Percentiles rank a stretch among this genome's conserved stretches.
phyloP scores from a whole-genome alignment of 208 protist species.

The Angomonas ambiguus region DNA sequence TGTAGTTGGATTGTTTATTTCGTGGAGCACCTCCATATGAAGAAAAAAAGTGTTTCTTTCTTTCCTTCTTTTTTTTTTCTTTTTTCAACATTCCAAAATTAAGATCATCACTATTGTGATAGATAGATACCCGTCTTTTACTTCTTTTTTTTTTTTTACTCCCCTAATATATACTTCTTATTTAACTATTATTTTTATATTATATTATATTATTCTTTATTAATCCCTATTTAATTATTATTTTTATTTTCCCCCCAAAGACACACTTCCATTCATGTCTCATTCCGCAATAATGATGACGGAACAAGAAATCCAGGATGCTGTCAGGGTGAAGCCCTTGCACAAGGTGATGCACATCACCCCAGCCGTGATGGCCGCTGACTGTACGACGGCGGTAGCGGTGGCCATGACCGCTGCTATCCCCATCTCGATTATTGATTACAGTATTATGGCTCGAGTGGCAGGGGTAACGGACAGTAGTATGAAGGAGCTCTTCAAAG shows the following conservation, averaged over 20 bases:
- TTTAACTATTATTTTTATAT: neutral
- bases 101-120: neutral
- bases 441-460: slow-evolving; percentile 85
- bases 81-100: neutral
- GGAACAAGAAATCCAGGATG: slow-evolving; percentile 28
- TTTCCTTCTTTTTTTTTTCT: neutral
- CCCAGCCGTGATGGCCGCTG: slow-evolving; percentile 34
- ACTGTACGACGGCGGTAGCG: slow-evolving; percentile 55
- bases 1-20: too few relatives aligned
- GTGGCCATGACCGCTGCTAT: slow-evolving; percentile 70
- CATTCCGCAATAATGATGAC: slow-evolving; percentile 10
- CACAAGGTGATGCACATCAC: slow-evolving; percentile 63
- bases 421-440: slow-evolving; percentile 87
- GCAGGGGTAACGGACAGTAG: slow-evolving; percentile 73
- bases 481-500: slow-evolving; percentile 52
- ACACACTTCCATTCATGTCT: neutral
- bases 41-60: neutral
- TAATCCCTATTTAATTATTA: neutral
- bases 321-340: slow-evolving; percentile 18
- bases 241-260: neutral
- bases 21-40: neutral
- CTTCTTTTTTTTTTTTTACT: neutral
- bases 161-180: neutral
- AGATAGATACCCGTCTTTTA: neutral
- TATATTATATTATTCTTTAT: slow-evolving; percentile 2